A percentile compares a stretch with the other conserved stretches of the same genome.
Conservation (phyloP, 352 stramenopile species). For the Phytophthora aleatoria region DNA sequence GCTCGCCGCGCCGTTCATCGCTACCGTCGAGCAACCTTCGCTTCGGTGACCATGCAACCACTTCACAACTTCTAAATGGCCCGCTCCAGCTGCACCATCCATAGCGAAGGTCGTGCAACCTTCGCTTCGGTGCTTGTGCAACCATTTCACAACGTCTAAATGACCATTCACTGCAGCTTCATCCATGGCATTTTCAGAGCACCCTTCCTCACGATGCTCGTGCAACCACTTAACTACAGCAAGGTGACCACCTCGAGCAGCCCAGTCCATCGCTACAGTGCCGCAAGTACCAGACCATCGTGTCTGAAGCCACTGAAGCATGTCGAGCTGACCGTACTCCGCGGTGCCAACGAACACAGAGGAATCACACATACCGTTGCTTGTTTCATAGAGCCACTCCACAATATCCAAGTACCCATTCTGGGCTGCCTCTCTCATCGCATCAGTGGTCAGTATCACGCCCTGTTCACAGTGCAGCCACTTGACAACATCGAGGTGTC, state of each 20-base stretch:
- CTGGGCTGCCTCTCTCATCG: background rate
- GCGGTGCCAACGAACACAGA: background rate
- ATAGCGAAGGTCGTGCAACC: slow-evolving; percentile 19
- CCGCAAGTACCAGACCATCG: slow-evolving; percentile 1
- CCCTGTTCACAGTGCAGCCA: slow-evolving; percentile 2
- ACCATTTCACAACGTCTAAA: slow-evolving; percentile 20
- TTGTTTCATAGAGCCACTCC: slow-evolving; percentile 2
- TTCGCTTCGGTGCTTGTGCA: slow-evolving; percentile 25
- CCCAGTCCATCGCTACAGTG: slow-evolving; percentile 17
- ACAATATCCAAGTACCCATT: slow-evolving; percentile 1
- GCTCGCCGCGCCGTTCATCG: slow-evolving; percentile 18
- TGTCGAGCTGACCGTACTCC: background rate
- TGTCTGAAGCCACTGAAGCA: slow-evolving; percentile 5
- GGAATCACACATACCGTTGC: background rate
- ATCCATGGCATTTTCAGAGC: slow-evolving; percentile 17
- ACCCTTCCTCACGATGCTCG: slow-evolving; percentile 4
- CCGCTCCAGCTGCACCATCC: slow-evolving; percentile 12
- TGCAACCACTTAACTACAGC: slow-evolving; percentile 25
- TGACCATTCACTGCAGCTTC: slow-evolving; percentile 11
- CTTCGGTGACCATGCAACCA: slow-evolving; percentile 18
- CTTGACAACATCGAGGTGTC: slow-evolving; percentile 1
- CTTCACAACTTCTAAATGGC: slow-evolving; percentile 18
- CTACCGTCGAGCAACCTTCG: slow-evolving; percentile 22
- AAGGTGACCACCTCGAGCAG: slow-evolving; percentile 17
- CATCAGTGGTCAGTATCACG: background rate